Conservation (phyloP, 2,329 filamentous ascomycete genomes). For the Cadophora sp. region DNA sequence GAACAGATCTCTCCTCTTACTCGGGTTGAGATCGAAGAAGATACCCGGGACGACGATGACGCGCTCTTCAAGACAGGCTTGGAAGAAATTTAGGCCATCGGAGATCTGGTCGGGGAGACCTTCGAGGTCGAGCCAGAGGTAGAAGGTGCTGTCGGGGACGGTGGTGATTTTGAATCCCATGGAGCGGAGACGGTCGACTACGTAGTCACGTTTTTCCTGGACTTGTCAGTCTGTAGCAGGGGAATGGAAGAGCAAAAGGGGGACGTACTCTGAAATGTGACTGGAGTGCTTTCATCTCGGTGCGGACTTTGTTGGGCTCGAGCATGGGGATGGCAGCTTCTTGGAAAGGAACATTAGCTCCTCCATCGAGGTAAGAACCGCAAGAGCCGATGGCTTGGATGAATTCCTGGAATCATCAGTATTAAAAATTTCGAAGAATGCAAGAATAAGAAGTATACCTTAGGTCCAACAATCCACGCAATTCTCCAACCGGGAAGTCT, state of each 20-base stretch:
- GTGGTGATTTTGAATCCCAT: conserved; percentile 90
- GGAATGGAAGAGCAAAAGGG: background rate
- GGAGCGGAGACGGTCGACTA: conserved; percentile 76
- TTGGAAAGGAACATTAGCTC: conserved; percentile 94
- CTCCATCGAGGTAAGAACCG: conserved; percentile 92
- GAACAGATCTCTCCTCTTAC: conserved; percentile 87
- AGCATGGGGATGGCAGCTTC: conserved; percentile 93
- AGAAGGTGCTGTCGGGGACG: conserved; percentile 91
- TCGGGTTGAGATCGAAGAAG: conserved; percentile 96
- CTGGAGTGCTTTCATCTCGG: conserved; percentile 90
- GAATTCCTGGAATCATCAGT: conserved; percentile 66
- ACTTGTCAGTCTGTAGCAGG: background rate
- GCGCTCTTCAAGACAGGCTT: conserved; percentile 90
- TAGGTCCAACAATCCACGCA: conserved; percentile 94
- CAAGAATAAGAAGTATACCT: conserved; percentile 48
- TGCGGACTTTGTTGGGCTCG: conserved; percentile 79
- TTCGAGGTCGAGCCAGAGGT: conserved; percentile 79
- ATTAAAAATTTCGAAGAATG: background rate
- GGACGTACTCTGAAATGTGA: conserved; percentile 74
- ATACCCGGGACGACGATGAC: conserved; percentile 97
- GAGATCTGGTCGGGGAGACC: conserved; percentile 80
- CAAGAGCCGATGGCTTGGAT: conserved; percentile 92
- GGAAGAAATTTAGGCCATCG: conserved; percentile 96
- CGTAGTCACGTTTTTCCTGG: conserved; percentile 87
- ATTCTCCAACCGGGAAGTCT: conserved; percentile 95